A percentile compares a stretch with the other conserved stretches of the same genome.
phyloP scores from a whole-genome alignment of 495 filamentous ascomycete genomes.

The Penicillium soppii region DNA sequence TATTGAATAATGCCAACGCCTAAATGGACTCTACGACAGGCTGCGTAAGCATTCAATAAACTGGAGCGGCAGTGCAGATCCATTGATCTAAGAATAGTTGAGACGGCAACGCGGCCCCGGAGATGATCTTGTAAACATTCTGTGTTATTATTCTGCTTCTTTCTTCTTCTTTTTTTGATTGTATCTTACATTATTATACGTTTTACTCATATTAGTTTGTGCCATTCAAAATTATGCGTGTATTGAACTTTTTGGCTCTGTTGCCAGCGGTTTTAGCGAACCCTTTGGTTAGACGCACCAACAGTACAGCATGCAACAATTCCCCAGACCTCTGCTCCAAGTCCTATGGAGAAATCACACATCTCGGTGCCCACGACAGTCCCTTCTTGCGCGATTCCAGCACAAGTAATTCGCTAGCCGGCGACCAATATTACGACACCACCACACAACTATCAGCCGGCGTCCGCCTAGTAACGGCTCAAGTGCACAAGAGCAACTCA shows the following conservation, averaged over 20 bases:
- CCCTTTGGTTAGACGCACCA: slow-evolving; percentile 26
- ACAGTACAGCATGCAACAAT: slow-evolving; percentile 64
- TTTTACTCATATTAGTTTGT: not conserved
- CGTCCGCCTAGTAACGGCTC: slow-evolving; percentile 67
- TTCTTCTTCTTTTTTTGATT: slow-evolving; percentile 8
- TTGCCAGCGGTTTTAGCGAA: slow-evolving; percentile 32
- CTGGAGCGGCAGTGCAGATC: slow-evolving; percentile 11
- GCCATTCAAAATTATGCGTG: slow-evolving; percentile 27
- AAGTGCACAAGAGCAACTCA: slow-evolving; percentile 62
- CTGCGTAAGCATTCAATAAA: slow-evolving; percentile 3
- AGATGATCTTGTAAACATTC: slow-evolving; percentile 16
- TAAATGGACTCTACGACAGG: too few species aligned
- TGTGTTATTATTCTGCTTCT: slow-evolving; percentile 1
- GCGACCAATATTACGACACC: slow-evolving; percentile 72
- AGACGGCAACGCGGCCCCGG: slow-evolving; percentile 36
- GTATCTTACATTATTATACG: not conserved
- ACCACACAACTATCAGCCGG: slow-evolving; percentile 68
- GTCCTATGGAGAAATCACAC: slow-evolving; percentile 60
- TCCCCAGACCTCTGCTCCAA: slow-evolving; percentile 58
- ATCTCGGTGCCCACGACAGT: slow-evolving; percentile 64
- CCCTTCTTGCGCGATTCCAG: slow-evolving; percentile 55
- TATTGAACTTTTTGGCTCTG: slow-evolving; percentile 28
- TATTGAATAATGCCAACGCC: too few species aligned
- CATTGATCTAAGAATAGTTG: slow-evolving; percentile 37
- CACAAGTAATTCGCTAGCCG: slow-evolving; percentile 53